Evolutionary conservation across 2,329 filamentous ascomycete genomes (phyloP).

Genomic region (Ceratocystis diversiconidia): DNA sequence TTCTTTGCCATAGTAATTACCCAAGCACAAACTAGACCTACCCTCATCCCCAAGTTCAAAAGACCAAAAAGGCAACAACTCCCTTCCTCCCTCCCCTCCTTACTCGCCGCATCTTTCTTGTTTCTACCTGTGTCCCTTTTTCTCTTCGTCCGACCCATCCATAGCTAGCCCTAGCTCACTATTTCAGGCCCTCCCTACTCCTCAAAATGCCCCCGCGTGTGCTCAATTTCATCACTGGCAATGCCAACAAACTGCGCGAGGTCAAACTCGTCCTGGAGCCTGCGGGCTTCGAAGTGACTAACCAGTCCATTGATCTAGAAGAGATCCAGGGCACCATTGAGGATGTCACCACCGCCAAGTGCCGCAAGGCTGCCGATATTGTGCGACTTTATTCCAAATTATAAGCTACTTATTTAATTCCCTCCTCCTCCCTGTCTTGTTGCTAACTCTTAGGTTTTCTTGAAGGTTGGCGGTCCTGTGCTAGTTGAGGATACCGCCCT

Average conservation of each 20-base stretch:
- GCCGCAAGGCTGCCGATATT: slow-evolving; percentile 60
- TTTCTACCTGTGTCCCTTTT: no score
- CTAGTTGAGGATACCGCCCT: slow-evolving; percentile 92
- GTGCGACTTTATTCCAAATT: slow-evolving; percentile 33
- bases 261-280: slow-evolving; percentile 73
- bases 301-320: slow-evolving; percentile 61
- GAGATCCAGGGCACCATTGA: slow-evolving; percentile 90
- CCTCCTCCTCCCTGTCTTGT: no score
- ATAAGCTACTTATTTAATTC: no score
- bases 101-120: no score
- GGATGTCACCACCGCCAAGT: slow-evolving; percentile 82
- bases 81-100: not conserved
- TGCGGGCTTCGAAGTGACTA: slow-evolving; percentile 53
- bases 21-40: not conserved
- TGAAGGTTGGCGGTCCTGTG: slow-evolving; percentile 67
- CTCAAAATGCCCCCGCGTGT: slow-evolving; percentile 29
- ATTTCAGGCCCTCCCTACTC: no score
- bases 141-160: no score
- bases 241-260: slow-evolving; percentile 84
- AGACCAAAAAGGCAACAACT: not conserved
- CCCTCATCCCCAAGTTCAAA: not conserved
- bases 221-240: slow-evolving; percentile 92
- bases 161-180: no score
- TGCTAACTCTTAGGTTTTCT: not conserved
- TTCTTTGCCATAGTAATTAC: no score